Conservation (phyloP, 768 basidiomycete species). For the Boletus subparvulus region DNA sequence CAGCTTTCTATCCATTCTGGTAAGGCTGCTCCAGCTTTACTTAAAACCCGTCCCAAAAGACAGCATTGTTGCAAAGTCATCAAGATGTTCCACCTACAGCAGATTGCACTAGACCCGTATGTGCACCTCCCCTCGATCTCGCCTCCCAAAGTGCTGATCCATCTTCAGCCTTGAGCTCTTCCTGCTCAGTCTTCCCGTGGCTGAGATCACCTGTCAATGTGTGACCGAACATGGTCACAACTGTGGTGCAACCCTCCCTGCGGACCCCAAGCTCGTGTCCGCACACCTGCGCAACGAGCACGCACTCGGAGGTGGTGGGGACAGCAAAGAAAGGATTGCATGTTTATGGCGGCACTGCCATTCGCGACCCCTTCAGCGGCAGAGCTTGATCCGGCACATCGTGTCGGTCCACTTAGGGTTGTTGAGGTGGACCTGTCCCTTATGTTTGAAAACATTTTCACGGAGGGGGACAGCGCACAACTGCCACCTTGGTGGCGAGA, state of each 20-base stretch:
- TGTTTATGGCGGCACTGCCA: background rate
- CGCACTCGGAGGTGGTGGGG: background rate
- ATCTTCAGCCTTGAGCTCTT: background rate
- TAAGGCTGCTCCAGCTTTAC: no score
- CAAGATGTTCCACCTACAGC: no score
- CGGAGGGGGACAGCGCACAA: background rate
- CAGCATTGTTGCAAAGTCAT: no score
- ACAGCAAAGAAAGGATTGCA: background rate
- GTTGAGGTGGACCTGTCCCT: constrained; percentile 9
- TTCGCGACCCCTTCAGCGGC: constrained; percentile 1
- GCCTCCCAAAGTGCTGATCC: no score
- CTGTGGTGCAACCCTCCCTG: background rate
- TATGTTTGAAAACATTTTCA: background rate
- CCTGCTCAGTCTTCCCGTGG: background rate
- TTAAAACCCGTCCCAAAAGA: no score
- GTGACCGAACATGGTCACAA: background rate
- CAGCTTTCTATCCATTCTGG: no score
- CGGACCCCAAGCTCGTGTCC: background rate
- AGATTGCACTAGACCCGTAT: no score
- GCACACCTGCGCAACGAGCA: constrained; percentile 2
- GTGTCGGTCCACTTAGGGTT: background rate
- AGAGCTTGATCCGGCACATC: background rate
- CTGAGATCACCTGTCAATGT: background rate
- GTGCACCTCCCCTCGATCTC: no score
- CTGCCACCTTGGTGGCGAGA: background rate